Evolutionary conservation across 306 rosid species (phyloP).

Genomic region (Cucumis sativus): Cucumber_9930_V3 NC_026655.2:26351001-26351500

Average conservation of each 20-base stretch:
- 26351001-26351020: too few relatives aligned
- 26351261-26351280: constrained; percentile 16
- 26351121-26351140: too few relatives aligned
- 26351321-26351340: constrained; percentile 20
- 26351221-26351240: too few relatives aligned
- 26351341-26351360: constrained; percentile 12
- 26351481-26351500: constrained; percentile 26
- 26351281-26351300: constrained; percentile 2
- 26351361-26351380: constrained; percentile 16
- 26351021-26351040: too few relatives aligned
- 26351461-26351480: constrained; percentile 38
- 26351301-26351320: constrained; percentile 33
- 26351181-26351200: too few relatives aligned
- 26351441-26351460: constrained; percentile 35
- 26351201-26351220: too few relatives aligned
- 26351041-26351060: too few relatives aligned
- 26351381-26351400: constrained; percentile 35
- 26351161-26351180: too few relatives aligned
- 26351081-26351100: too few relatives aligned
- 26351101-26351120: too few relatives aligned
- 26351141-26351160: too few relatives aligned
- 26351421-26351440: constrained; percentile 43
- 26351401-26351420: constrained; percentile 27
- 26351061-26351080: too few relatives aligned
- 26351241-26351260: not conserved